Evolutionary conservation across 2,329 filamentous ascomycete species (phyloP).

Genomic region (Botrytis byssoidea): DNA sequence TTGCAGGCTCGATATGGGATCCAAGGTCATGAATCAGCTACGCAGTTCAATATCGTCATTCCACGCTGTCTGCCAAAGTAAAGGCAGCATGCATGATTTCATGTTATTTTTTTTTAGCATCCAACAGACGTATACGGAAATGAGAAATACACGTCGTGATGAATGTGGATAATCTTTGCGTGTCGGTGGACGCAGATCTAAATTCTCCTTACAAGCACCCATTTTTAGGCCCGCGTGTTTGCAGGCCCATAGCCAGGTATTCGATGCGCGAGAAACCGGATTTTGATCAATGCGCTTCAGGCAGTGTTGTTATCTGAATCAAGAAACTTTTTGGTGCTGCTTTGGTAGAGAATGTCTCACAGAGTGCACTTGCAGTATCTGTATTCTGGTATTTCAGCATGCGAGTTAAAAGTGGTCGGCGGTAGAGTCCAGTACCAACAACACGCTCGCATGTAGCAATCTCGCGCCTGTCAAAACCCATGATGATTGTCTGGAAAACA

Average conservation of each 20-base stretch:
- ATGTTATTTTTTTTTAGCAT: not conserved
- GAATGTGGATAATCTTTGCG: not conserved
- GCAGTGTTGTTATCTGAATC: not conserved
- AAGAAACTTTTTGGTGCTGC: not conserved
- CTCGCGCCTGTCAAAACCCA: constrained; percentile 3
- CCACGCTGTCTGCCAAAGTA: not conserved
- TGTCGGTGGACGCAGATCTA: not conserved
- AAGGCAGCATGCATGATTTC: not conserved
- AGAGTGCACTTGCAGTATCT: not conserved
- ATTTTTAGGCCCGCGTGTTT: not conserved
- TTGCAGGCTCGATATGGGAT: not conserved
- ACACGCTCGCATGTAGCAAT: not conserved
- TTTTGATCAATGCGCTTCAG: not conserved
- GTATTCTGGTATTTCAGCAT: not conserved
- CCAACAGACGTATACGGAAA: not conserved
- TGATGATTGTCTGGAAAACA: not conserved
- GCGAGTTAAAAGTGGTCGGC: not conserved
- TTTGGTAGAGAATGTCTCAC: not conserved
- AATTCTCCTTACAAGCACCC: not conserved
- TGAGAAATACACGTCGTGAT: not conserved
- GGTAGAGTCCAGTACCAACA: not conserved
- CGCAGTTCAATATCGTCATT: too few species aligned
- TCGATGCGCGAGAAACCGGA: not conserved
- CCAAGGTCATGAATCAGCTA: not conserved
- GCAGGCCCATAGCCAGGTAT: not conserved